Base-by-base conservation (phyloP, 202 grass and related monocot genomes). In the Setaria viridis region DNA sequence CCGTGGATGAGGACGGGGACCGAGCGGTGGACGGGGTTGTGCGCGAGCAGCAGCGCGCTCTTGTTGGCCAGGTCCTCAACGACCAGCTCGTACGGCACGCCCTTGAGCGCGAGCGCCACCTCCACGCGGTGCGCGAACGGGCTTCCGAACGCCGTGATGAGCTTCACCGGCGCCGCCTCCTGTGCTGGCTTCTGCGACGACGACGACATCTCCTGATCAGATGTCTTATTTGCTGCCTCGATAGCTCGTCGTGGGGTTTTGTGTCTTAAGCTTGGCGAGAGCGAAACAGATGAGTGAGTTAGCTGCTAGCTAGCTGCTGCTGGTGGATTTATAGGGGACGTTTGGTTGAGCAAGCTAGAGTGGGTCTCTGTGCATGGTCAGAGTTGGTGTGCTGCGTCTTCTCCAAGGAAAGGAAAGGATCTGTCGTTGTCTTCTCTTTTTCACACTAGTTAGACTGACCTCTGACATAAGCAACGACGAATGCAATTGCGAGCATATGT, bases 81-180 rank as follows among this genome's bases (percentile, higher is more conserved):
- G 46, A 87, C n/a, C 42, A 89, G 82, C 77, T 91, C 74, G 88
- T 93, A 88, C 14, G 68, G n/a, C 0, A 93, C 19, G 3, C 91
- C 85, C 71, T 93, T 93, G 19, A 88, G 45, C 33, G 33, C 76
- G 20, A 93, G 82, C 47, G 85, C 82, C 3, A 93, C 83, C 73
- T 78, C 43, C 60, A 86, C 49, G 72, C 56, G 35, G 65, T 74
- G 81, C 79, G 68, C 73, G 29, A 41, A 90, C 13, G 80, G 69
- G 74, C 88, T 87, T 21, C 70, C 70, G 70, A 72, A 72, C 45
- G 70, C 45, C 70, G 70, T 50, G 70, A 49, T 72, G 19, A 72
- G 45, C 70, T 50, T 50, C 70, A 72, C 70, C 45, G 45, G 43
- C 67, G 42, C 67, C 68, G 14, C 30, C 30, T 6, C 62, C 30